Percentiles rank a stretch among this genome's conserved stretches.
Evolutionary conservation across 805 yeast species (phyloP).

Genomic region (Cyberlindnera meyerae): DNA sequence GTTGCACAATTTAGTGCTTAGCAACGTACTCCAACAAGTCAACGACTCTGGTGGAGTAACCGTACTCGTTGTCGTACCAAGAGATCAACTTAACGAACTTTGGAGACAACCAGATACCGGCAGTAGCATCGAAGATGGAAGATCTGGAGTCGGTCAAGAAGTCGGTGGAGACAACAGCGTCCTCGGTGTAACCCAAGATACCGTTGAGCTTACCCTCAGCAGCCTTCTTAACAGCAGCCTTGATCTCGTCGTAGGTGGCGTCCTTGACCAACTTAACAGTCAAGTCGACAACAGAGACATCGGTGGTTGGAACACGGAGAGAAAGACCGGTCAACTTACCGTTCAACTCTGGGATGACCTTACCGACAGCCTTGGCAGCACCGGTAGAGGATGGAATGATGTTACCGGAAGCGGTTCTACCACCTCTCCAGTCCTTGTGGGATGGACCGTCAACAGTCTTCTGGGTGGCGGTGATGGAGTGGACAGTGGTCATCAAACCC

Average conservation of each 20-base stretch:
- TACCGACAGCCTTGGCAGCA: constrained; percentile 97
- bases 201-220: constrained; percentile 78
- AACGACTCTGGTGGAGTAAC: constrained; percentile 94
- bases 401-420: constrained; percentile 94
- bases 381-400: constrained; percentile 94
- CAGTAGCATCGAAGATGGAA: constrained; percentile 85
- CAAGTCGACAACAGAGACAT: constrained; percentile 90
- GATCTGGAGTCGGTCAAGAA: constrained; percentile 81
- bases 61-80: constrained; percentile 96
- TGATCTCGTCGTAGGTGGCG: constrained; percentile 80
- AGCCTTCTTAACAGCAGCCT: constrained; percentile 68
- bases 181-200: constrained; percentile 85
- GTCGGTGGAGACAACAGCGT: constrained; percentile 87
- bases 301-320: constrained; percentile 89
- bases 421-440: constrained; percentile 98
- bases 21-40: constrained; percentile 84
- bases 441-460: constrained; percentile 97
- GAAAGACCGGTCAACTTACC: constrained; percentile 95
- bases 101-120: constrained; percentile 84
- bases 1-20: constrained; percentile 10
- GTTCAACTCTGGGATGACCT: constrained; percentile 84
- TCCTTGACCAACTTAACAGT: constrained; percentile 76
- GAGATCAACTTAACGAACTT: constrained; percentile 86
- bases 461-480: constrained; percentile 94
- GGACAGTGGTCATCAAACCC: constrained; percentile 95